Evolutionary conservation across 192 early-diverging fungal genomes (phyloP).

Genomic region (Jimgerdemannia flammicorona): DNA sequence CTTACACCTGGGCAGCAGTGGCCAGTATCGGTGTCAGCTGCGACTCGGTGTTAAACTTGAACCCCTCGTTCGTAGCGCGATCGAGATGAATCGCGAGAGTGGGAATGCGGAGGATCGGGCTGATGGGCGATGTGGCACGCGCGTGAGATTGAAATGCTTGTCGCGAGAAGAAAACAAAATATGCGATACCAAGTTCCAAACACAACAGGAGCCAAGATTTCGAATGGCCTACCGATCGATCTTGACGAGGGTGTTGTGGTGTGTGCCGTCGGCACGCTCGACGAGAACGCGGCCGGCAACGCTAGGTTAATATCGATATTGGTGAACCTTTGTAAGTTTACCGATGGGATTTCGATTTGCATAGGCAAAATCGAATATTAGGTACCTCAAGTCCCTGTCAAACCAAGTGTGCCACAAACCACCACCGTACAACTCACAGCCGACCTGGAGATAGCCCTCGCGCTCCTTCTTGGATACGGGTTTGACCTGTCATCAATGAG

Average conservation of each 20-base stretch:
- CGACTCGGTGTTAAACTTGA: constrained; percentile 94
- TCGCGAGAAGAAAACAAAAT: not conserved
- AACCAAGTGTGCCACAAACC: constrained; percentile 99
- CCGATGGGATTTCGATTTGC: too few relatives aligned
- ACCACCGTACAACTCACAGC: constrained; percentile 91
- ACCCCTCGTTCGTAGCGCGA: constrained; percentile 66
- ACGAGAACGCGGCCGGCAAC: constrained; percentile 94
- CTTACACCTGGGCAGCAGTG: constrained; percentile 58
- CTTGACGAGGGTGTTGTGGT: constrained; percentile 70
- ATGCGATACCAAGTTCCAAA: not conserved
- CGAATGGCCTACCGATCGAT: constrained; percentile 55
- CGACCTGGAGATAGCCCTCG: constrained; percentile 86
- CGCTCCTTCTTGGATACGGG: constrained; percentile 91
- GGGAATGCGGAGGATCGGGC: constrained; percentile 92
- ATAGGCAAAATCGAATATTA: constrained; percentile 17
- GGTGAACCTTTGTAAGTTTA: not conserved
- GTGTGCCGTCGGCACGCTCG: constrained; percentile 60
- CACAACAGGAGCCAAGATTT: not conserved
- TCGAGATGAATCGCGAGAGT: constrained; percentile 97
- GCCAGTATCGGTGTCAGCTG: constrained; percentile 90
- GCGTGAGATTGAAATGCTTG: too few relatives aligned
- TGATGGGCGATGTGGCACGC: constrained; percentile 3
- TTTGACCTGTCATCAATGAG: constrained; percentile 61
- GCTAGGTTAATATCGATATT: constrained; percentile 22
- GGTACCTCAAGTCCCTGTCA: constrained; percentile 82